Evolutionary conservation across 192 early-diverging fungal species (phyloP).

Genomic region (Coemansia sp.): DNA sequence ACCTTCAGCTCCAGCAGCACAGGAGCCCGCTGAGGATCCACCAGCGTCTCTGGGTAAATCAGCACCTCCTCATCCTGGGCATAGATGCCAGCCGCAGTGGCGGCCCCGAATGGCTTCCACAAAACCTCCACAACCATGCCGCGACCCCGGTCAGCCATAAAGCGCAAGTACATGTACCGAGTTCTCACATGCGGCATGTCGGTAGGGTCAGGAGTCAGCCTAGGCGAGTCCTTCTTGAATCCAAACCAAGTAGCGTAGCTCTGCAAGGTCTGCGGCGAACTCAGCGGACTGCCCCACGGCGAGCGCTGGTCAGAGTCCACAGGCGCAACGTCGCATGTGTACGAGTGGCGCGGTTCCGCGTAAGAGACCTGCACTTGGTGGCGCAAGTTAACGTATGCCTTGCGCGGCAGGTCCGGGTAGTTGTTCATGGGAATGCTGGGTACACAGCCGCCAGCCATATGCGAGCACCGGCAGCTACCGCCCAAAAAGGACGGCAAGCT

Average conservation of each 20-base stretch:
- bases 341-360: conserved; percentile 36
- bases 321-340: conserved; percentile 25
- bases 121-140: conserved; percentile 47
- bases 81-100: conserved; percentile 7
- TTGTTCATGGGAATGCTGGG: conserved; percentile 41
- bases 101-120: conserved; percentile 24
- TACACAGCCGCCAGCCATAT: conserved; percentile 69
- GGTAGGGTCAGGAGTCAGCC: neutral
- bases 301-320: neutral
- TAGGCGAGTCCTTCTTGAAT: conserved; percentile 27
- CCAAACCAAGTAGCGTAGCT: conserved; percentile 49
- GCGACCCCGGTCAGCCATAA: conserved; percentile 44
- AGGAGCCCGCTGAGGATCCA: conserved; percentile 50
- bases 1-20: conserved; percentile 46
- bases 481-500: conserved; percentile 72
- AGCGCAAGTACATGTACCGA: conserved; percentile 30
- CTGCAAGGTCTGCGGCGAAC: conserved; percentile 21
- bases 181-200: conserved; percentile 5
- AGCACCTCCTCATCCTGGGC: conserved; percentile 29
- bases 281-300: conserved; percentile 19
- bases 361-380: conserved; percentile 45
- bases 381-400: conserved; percentile 24
- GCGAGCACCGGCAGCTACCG: conserved; percentile 68
- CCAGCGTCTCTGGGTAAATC: conserved; percentile 40
- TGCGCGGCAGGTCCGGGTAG: conserved; percentile 42